Evolutionary conservation across 495 filamentous ascomycete genomes (phyloP).

Genomic region (Podospora bellae-mahoneyi): DNA sequence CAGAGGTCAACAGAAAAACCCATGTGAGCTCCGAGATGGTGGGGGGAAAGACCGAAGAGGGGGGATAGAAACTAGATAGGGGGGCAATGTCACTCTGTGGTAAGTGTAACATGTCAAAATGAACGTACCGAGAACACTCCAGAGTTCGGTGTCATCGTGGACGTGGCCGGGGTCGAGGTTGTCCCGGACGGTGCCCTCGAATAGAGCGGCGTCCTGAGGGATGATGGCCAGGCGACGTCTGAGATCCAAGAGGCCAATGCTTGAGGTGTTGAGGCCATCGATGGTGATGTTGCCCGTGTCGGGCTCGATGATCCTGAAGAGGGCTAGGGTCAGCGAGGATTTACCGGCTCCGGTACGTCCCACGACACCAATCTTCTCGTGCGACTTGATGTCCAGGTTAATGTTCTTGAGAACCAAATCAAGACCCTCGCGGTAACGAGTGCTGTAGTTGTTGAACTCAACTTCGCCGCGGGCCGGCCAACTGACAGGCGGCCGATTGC

Average conservation of each 20-base stretch:
- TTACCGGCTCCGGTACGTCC: conserved; percentile 96
- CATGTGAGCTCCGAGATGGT: conserved; percentile 25
- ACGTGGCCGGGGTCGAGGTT: conserved; percentile 94
- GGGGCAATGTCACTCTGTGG: not conserved
- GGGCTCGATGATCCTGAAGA: conserved; percentile 96
- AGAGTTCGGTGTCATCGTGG: conserved; percentile 95
- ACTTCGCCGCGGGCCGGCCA: conserved; percentile 93
- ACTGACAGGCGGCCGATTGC: conserved; percentile 77
- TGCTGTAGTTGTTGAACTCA: conserved; percentile 88
- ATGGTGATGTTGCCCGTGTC: conserved; percentile 77
- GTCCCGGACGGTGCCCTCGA: conserved; percentile 92
- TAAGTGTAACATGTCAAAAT: conserved; percentile 23
- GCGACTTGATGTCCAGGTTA: conserved; percentile 84
- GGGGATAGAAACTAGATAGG: not conserved
- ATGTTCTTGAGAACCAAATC: conserved; percentile 92
- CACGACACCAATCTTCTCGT: conserved; percentile 97
- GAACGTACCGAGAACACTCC: conserved; percentile 85
- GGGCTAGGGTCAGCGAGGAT: conserved; percentile 85
- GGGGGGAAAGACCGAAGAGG: conserved; percentile 19
- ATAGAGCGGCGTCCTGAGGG: conserved; percentile 95
- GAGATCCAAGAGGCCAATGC: conserved; percentile 85
- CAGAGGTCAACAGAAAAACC: conserved; percentile 8
- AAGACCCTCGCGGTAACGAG: conserved; percentile 82
- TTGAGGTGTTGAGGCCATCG: conserved; percentile 82
- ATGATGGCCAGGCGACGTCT: conserved; percentile 93